These are phyloP conservation scores for Ambrosiella cleistominuta DNA, from an alignment of 2,329 filamentous ascomycete species.

Conservation along the genomic window DNA sequence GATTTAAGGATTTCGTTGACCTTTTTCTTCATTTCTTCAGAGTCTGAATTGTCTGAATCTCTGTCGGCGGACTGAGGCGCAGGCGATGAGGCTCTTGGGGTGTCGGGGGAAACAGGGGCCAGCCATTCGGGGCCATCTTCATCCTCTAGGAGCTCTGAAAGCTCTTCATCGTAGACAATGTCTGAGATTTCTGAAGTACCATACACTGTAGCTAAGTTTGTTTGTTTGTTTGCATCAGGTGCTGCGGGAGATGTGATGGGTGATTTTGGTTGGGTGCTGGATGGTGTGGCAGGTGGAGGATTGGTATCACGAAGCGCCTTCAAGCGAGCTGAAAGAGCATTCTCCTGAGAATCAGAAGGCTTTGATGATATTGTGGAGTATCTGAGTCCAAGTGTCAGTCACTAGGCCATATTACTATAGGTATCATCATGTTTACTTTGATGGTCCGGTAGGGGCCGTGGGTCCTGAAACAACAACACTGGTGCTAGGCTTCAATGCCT, in stretches of 20 bases:
- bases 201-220: not conserved
- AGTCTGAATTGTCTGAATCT: slow-evolving; percentile 31
- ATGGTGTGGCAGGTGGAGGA: not conserved
- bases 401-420: not conserved
- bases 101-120: not conserved
- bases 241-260: not conserved
- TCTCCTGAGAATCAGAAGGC: slow-evolving; percentile 25
- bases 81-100: not conserved
- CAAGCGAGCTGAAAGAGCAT: slow-evolving; percentile 33
- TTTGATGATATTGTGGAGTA: slow-evolving; percentile 1
- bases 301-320: slow-evolving; percentile 26
- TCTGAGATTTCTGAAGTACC: not conserved
- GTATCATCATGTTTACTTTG: not conserved
- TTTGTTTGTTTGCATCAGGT: not conserved
- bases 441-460: not conserved
- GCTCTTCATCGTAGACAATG: slow-evolving; percentile 27
- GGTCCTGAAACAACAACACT: slow-evolving; percentile 16
- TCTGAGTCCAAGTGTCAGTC: not conserved
- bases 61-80: not conserved
- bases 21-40: slow-evolving; percentile 29
- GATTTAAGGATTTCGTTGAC: slow-evolving; percentile 27
- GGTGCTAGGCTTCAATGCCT: slow-evolving; percentile 29
- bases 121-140: slow-evolving; percentile 18
- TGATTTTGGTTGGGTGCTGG: not conserved
- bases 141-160: slow-evolving; percentile 24